phyloP scores from a whole-genome alignment of 2,329 filamentous ascomycete species.

The Incumbomyces lentus region DNA sequence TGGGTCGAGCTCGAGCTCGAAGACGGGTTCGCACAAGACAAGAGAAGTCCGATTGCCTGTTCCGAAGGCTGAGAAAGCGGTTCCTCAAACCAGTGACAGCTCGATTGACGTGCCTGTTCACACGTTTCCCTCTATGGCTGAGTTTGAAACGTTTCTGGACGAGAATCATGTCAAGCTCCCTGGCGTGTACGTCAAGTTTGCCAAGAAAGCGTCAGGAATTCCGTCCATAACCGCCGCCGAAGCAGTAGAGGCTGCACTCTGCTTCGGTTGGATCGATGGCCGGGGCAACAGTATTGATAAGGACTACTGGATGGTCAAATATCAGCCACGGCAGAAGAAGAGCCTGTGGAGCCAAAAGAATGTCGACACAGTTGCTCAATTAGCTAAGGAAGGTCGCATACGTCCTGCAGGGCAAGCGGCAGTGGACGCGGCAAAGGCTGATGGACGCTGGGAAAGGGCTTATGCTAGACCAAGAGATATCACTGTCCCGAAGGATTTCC shows the following conservation, averaged over 20 bases:
- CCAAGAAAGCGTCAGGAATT: constrained; percentile 38
- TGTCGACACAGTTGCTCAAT: constrained; percentile 39
- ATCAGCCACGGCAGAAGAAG: constrained; percentile 46
- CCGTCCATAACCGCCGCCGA: constrained; percentile 37
- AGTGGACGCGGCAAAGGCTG: constrained; percentile 45
- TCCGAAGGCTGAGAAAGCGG: background rate
- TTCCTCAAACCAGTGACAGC: background rate
- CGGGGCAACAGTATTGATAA: constrained; percentile 39
- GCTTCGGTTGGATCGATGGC: constrained; percentile 55
- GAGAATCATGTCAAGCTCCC: constrained; percentile 25
- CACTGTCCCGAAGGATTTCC: constrained; percentile 41
- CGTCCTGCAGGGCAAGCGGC: constrained; percentile 37
- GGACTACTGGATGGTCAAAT: constrained; percentile 44
- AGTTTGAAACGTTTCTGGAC: constrained; percentile 34
- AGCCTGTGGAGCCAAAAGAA: constrained; percentile 54
- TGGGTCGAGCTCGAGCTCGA: background rate
- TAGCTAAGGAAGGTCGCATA: constrained; percentile 42
- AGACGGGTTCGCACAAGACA: too few relatives aligned
- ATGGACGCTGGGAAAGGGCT: constrained; percentile 50
- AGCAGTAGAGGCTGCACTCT: constrained; percentile 48
- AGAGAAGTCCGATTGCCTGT: too few relatives aligned
- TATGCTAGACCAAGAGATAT: constrained; percentile 43
- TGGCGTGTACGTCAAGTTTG: constrained; percentile 41
- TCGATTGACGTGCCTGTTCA: constrained; percentile 18
- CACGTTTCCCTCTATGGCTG: constrained; percentile 21